phyloP scores from a whole-genome alignment of 1,284 basidiomycete genomes.

The Tranzscheliella williamsii region DNA sequence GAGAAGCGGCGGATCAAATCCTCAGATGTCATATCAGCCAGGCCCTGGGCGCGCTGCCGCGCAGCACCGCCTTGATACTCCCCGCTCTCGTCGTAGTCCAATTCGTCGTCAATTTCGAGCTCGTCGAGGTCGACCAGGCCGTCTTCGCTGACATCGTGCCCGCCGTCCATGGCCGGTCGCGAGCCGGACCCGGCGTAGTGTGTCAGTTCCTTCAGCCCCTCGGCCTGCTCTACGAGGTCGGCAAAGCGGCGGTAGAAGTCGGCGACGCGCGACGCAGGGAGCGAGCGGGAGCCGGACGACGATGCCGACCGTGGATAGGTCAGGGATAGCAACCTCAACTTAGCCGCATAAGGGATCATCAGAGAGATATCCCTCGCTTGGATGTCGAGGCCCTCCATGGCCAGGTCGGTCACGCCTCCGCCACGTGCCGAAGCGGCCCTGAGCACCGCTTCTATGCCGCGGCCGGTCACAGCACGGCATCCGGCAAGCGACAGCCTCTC shows the following conservation, averaged over 20 bases:
- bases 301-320: conserved; percentile 41
- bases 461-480: conserved; percentile 45
- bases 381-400: conserved; percentile 49
- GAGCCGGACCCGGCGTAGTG: conserved; percentile 41
- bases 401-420: conserved; percentile 30
- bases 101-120: conserved; percentile 12
- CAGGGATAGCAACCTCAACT: conserved; percentile 29
- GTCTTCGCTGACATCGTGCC: conserved; percentile 21
- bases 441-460: conserved; percentile 40
- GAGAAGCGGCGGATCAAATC: conserved; percentile 28
- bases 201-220: conserved; percentile 32
- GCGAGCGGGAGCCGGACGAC: conserved; percentile 22
- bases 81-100: conserved; percentile 21
- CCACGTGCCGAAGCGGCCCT: conserved; percentile 5
- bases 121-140: conserved; percentile 35
- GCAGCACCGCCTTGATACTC: conserved; percentile 6
- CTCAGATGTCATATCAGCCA: conserved; percentile 2
- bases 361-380: conserved; percentile 16
- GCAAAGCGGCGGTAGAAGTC: conserved; percentile 40
- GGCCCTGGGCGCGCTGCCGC: not conserved
- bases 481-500: conserved; percentile 46
- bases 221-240: conserved; percentile 19
- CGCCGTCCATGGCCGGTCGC: conserved; percentile 28
- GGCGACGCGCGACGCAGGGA: conserved; percentile 13
- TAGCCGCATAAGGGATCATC: conserved; percentile 12